phyloP scores from a whole-genome alignment of 176 grass and related monocot genomes.

The Chloris gayana region DNA sequence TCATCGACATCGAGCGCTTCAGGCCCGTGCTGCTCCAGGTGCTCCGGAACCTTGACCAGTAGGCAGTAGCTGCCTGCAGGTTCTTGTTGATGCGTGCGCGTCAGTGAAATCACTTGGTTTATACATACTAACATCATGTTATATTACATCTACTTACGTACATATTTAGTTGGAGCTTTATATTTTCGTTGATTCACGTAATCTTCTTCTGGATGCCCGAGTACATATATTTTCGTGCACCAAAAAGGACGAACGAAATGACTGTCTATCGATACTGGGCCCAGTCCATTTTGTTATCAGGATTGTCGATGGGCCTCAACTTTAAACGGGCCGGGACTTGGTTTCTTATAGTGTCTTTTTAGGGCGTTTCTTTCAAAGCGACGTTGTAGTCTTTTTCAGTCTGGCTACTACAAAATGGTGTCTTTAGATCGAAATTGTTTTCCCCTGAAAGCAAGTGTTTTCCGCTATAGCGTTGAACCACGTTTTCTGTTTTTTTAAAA shows the following conservation, averaged over 20 bases:
- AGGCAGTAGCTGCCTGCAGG: conserved; percentile 4
- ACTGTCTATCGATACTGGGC: not conserved
- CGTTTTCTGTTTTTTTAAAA: too few species aligned
- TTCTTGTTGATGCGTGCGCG: too few species aligned
- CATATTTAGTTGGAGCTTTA: not conserved
- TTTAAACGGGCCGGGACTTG: too few species aligned
- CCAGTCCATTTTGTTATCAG: not conserved
- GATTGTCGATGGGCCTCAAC: not conserved
- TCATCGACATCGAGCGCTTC: conserved; percentile 59
- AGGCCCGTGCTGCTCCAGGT: conserved; percentile 53
- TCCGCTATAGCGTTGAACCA: not conserved
- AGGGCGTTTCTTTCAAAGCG: too few species aligned
- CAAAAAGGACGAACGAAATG: not conserved
- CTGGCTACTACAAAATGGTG: not conserved
- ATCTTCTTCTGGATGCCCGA: not conserved
- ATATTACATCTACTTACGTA: not conserved
- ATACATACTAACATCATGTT: not conserved
- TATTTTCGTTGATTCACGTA: not conserved
- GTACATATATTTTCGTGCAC: not conserved
- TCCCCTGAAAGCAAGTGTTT: not conserved
- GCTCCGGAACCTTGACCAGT: conserved; percentile 47
- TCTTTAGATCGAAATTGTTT: not conserved
- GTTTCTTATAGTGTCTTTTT: too few species aligned
- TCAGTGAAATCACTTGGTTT: too few species aligned
- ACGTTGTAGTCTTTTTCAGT: too few species aligned